phyloP scores from a whole-genome alignment of 768 basidiomycete species.

The Suillus variegatus region DNA sequence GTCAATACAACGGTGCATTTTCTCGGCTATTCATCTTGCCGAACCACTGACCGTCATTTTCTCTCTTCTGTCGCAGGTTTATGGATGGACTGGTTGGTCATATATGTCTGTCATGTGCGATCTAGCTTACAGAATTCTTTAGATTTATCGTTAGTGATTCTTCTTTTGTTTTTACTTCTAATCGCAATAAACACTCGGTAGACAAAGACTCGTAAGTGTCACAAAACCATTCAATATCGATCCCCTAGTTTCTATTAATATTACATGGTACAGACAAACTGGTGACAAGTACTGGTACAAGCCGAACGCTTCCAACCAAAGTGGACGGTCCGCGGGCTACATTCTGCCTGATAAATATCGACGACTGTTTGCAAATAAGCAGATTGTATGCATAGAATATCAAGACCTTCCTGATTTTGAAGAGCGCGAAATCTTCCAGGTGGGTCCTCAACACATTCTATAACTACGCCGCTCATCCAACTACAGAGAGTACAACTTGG shows the following conservation, averaged over 20 bases:
- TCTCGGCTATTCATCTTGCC: neutral
- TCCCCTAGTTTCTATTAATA: neutral
- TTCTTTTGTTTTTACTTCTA: neutral
- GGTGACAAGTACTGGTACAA: constrained; percentile 59
- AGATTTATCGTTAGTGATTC: constrained; percentile 57
- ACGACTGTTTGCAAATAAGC: constrained; percentile 68
- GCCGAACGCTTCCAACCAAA: constrained; percentile 13
- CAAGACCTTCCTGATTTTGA: constrained; percentile 53
- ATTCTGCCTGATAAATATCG: constrained; percentile 57
- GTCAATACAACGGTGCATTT: constrained; percentile 63
- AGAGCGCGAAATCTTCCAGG: constrained; percentile 76
- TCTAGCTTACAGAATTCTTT: constrained; percentile 7
- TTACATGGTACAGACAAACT: constrained; percentile 10
- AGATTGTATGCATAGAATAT: constrained; percentile 82
- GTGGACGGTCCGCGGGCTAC: constrained; percentile 23
- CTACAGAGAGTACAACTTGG: constrained; percentile 73
- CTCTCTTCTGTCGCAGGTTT: constrained; percentile 42
- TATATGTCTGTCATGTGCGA: constrained; percentile 6
- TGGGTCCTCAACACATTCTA: constrained; percentile 25
- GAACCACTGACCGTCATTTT: constrained; percentile 3
- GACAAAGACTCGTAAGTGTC: constrained; percentile 48
- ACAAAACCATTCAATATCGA: neutral
- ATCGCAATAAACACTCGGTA: constrained; percentile 15
- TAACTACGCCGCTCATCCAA: neutral
- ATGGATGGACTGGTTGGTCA: constrained; percentile 66